phyloP scores from a whole-genome alignment of 257 asterid genomes.

The Leonotis leonurus region DNA sequence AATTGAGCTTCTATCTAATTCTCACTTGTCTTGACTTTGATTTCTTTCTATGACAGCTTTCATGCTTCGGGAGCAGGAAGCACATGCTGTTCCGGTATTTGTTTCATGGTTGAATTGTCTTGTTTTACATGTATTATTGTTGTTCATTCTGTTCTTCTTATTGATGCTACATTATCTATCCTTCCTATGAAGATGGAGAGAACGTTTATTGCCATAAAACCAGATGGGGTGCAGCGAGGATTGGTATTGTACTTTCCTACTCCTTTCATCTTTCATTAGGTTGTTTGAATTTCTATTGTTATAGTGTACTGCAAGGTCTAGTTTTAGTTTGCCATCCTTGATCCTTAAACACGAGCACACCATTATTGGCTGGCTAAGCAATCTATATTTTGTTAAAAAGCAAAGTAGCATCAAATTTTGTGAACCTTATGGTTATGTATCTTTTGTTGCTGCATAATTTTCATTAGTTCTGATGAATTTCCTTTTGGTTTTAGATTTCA shows the following conservation, averaged over 20 bases:
- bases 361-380: not conserved
- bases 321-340: not conserved
- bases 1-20: not conserved
- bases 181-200: conserved; percentile 58
- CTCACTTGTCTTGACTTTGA: conserved; percentile 9
- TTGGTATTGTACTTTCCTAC: conserved; percentile 44
- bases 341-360: not conserved
- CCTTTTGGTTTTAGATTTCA: conserved; percentile 50
- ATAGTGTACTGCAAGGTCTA: not conserved
- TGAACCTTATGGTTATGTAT: not conserved
- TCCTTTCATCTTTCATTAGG: not conserved
- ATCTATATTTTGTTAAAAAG: not conserved
- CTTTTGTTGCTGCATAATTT: not conserved
- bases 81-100: conserved; percentile 81
- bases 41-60: conserved; percentile 42
- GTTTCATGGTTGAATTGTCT: not conserved
- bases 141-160: conserved; percentile 7
- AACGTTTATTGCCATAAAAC: conserved; percentile 94
- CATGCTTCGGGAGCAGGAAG: conserved; percentile 91
- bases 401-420: not conserved
- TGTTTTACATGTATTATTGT: not conserved
- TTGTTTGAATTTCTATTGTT: conserved; percentile 6
- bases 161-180: conserved; percentile 12
- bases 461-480: conserved; percentile 12
- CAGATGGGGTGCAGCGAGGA: conserved; percentile 98